Percentiles rank a stretch among this genome's conserved stretches.
phyloP scores from a whole-genome alignment of 331 rosid species.

The Quercus tomentella region DNA sequence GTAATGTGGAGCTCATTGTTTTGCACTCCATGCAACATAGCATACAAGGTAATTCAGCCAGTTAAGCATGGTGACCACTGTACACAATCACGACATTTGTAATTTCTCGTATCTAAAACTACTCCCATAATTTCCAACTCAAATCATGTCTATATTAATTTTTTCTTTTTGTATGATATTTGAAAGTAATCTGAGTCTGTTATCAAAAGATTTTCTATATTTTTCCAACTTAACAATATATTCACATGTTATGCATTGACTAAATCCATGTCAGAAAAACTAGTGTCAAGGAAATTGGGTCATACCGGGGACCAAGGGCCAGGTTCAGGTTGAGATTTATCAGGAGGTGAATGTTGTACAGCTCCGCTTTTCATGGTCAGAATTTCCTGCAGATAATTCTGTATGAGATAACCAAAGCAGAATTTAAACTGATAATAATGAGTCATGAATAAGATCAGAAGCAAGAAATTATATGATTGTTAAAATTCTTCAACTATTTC shows the following conservation, averaged over 20 bases:
- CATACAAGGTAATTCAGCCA: not conserved
- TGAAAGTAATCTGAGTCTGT: not conserved
- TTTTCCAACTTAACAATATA: not conserved
- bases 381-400: conserved; percentile 56
- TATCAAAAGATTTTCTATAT: not conserved
- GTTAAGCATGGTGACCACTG: not conserved
- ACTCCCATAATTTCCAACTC: not conserved
- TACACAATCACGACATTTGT: not conserved
- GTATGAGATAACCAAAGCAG: conserved; percentile 8
- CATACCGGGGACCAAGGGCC: conserved; percentile 98
- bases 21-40: no score
- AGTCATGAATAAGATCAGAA: not conserved
- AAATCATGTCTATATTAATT: not conserved
- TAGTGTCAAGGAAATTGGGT: conserved; percentile 5
- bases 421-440: not conserved
- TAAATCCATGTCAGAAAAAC: conserved; percentile 2
- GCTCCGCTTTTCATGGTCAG: conserved; percentile 83
- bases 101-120: not conserved
- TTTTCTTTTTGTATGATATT: not conserved
- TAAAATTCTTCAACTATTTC: not conserved
- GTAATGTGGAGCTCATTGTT: not conserved
- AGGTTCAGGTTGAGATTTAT: conserved; percentile 64
- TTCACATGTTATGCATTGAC: not conserved
- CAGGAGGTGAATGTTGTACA: conserved; percentile 87
- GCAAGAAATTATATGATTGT: not conserved